A percentile compares a stretch with the other conserved stretches of the same genome.
These are phyloP conservation scores for Bruguiera gymnorhiza DNA, from an alignment of 345 rosid species.

Conservation along the genomic window DNA sequence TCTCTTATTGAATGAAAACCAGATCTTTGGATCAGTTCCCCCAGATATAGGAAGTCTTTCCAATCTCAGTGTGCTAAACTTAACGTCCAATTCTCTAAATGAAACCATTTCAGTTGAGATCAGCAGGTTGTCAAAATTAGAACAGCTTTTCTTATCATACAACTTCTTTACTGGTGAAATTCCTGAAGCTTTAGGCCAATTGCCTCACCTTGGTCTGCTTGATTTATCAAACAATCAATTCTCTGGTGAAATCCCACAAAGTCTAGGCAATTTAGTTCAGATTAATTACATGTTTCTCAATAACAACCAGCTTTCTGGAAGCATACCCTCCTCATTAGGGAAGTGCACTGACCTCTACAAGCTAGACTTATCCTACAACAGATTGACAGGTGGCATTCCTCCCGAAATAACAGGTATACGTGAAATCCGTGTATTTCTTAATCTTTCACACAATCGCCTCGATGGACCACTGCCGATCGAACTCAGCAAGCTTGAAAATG, in stretches of 20 bases:
- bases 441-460: conserved; percentile 45
- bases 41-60: conserved; percentile 33
- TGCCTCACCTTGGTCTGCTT: conserved; percentile 35
- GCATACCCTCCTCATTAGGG: conserved; percentile 40
- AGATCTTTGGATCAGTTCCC: conserved; percentile 43
- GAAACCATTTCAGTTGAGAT: conserved; percentile 37
- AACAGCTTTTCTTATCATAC: conserved; percentile 42
- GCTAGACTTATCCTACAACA: conserved; percentile 48
- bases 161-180: conserved; percentile 39
- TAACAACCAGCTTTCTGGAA: conserved; percentile 50
- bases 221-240: conserved; percentile 47
- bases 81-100: conserved; percentile 39
- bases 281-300: conserved; percentile 36
- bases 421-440: conserved; percentile 40
- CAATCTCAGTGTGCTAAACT: conserved; percentile 30
- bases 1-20: conserved; percentile 40
- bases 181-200: conserved; percentile 36
- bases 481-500: conserved; percentile 51
- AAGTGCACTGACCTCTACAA: conserved; percentile 33
- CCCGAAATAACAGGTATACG: conserved; percentile 31
- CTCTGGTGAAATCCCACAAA: conserved; percentile 41
- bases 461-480: conserved; percentile 50
- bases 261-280: conserved; percentile 32
- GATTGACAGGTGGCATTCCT: conserved; percentile 45
- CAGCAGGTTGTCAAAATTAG: conserved; percentile 25